Percentiles rank a stretch among this genome's conserved stretches.
phyloP scores from a whole-genome alignment of 2,329 filamentous ascomycete species.

The Pseudodiploospora longispora region DNA sequence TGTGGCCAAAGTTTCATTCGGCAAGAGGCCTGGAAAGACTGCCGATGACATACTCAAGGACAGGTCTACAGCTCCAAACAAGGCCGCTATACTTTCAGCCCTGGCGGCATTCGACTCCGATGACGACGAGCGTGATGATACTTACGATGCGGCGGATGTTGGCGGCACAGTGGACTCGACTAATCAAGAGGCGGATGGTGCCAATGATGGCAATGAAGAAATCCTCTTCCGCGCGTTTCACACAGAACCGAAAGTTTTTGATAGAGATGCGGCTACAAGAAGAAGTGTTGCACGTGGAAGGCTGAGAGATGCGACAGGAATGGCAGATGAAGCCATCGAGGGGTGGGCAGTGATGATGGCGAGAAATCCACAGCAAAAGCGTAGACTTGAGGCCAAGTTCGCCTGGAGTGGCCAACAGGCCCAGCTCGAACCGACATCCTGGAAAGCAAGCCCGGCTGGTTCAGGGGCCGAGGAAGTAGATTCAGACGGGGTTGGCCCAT shows the following conservation, averaged over 20 bases:
- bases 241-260: conserved; percentile 56
- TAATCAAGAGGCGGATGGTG: conserved; percentile 44
- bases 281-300: conserved; percentile 52
- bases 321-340: conserved; percentile 91
- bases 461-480: conserved; percentile 52
- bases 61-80: conserved; percentile 57
- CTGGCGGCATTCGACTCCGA: conserved; percentile 85
- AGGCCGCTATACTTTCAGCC: conserved; percentile 81
- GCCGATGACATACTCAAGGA: conserved; percentile 67
- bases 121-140: conserved; percentile 94
- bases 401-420: conserved; percentile 59
- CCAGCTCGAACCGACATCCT: conserved; percentile 58
- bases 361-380: conserved; percentile 61
- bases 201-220: conserved; percentile 55
- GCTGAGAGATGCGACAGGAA: conserved; percentile 67
- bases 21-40: conserved; percentile 57
- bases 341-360: conserved; percentile 86
- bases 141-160: conserved; percentile 87
- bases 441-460: conserved; percentile 44
- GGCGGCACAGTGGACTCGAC: conserved; percentile 75
- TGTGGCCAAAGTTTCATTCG: conserved; percentile 65
- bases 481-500: conserved; percentile 33
- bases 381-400: conserved; percentile 63
- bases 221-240: conserved; percentile 66
- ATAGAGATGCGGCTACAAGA: conserved; percentile 61